Conservation (phyloP, 495 filamentous ascomycete species). For the Penicillium alfredii region DNA sequence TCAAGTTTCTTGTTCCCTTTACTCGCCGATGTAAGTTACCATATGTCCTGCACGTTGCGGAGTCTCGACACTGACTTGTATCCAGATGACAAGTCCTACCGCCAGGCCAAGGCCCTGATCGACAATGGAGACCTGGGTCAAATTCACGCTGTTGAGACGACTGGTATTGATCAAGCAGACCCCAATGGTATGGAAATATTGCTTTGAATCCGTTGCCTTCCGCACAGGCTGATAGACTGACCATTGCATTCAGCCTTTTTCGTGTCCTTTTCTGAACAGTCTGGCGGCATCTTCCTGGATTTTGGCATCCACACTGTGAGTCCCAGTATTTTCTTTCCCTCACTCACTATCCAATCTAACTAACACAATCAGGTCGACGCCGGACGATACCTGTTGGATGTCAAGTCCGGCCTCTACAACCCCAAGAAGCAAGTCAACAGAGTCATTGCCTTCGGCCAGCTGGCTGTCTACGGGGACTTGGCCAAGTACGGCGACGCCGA, state of each 20-base stretch:
- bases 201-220: not conserved
- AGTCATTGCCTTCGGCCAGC: conserved; percentile 14
- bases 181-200: conserved; percentile 7
- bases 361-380: conserved; percentile 11
- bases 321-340: not conserved
- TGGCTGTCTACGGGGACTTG: conserved; percentile 11
- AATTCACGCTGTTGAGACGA: conserved; percentile 15
- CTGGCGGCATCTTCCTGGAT: conserved; percentile 15
- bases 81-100: conserved; percentile 12
- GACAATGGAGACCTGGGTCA: conserved; percentile 13
- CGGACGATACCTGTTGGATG: conserved; percentile 15
- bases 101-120: conserved; percentile 10
- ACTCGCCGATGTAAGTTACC: conserved; percentile 14
- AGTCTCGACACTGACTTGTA: conserved; percentile 1
- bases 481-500: conserved; percentile 13
- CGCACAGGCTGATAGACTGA: conserved; percentile 1
- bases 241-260: conserved; percentile 8
- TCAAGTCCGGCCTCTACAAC: conserved; percentile 11
- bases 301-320: conserved; percentile 14
- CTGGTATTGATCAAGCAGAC: conserved; percentile 14
- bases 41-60: not conserved
- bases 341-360: not conserved
- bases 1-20: conserved; percentile 19
- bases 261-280: conserved; percentile 13
- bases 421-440: conserved; percentile 16